Evolutionary conservation across 1,139 yeast genomes (phyloP).

Genomic region (Saccharomyces hybrid): DNA sequence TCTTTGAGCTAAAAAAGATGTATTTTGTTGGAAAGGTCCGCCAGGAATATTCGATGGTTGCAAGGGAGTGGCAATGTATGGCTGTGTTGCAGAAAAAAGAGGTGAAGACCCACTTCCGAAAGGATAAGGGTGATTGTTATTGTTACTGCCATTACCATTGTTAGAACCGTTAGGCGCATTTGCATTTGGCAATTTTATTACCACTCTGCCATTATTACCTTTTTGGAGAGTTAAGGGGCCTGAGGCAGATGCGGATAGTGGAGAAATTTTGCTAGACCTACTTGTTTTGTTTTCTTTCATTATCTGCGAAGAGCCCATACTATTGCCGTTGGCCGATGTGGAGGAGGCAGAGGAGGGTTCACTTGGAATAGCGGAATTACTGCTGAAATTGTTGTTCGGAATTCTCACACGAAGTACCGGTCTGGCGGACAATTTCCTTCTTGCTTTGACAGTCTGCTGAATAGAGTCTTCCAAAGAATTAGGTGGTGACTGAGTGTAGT

Average conservation of each 20-base stretch:
- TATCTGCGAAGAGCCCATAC: background rate
- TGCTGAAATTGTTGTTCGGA: background rate
- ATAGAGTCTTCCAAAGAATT: background rate
- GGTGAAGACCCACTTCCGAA: constrained; percentile 9
- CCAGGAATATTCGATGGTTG: constrained; percentile 5
- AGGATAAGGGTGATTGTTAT: background rate
- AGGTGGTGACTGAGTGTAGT: background rate
- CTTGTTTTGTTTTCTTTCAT: background rate
- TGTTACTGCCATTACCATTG: background rate
- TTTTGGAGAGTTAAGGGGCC: background rate
- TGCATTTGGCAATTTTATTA: constrained; percentile 1
- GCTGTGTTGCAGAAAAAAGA: constrained; percentile 11
- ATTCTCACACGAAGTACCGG: constrained; percentile 1
- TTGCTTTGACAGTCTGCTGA: background rate
- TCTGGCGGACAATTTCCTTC: background rate
- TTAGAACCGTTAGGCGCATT: background rate
- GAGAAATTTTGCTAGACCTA: background rate
- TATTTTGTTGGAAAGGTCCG: background rate
- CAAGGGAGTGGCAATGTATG: constrained; percentile 16
- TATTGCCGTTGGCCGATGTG: background rate
- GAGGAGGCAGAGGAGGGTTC: background rate
- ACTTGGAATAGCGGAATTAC: background rate
- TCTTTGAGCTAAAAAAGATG: background rate
- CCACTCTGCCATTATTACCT: background rate
- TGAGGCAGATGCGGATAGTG: background rate